Conservation (phyloP, 768 basidiomycete species). For the Hericium alpestre region DNA sequence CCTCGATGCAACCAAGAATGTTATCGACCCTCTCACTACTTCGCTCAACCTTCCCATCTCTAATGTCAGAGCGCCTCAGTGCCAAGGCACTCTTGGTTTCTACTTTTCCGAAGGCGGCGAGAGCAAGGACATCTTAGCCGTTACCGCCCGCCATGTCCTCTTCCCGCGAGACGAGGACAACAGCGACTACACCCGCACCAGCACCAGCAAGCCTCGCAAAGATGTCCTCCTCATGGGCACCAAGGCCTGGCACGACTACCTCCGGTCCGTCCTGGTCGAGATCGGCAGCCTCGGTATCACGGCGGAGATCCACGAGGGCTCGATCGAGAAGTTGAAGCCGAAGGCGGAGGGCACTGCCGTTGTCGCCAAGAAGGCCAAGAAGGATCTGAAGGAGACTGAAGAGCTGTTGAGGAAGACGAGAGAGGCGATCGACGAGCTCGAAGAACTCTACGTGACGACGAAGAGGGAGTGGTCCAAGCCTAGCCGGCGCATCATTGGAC, state of each 20-base stretch:
- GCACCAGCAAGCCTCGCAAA: neutral
- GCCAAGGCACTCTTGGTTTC: slow-evolving; percentile 24
- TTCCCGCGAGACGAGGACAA: slow-evolving; percentile 13
- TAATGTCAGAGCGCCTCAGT: neutral
- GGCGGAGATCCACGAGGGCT: neutral
- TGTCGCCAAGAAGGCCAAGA: neutral
- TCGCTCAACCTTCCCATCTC: too few relatives aligned
- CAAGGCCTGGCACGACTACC: neutral
- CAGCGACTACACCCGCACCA: slow-evolving; percentile 12
- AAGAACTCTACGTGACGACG: neutral
- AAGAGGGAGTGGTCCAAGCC: neutral
- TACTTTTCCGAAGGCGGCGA: slow-evolving; percentile 11
- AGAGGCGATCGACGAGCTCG: neutral
- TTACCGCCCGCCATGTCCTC: slow-evolving; percentile 20
- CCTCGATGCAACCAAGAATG: neutral
- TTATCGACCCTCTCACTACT: too few relatives aligned
- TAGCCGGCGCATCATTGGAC: neutral
- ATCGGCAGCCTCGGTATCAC: neutral
- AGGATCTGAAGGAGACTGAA: neutral
- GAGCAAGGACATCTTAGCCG: slow-evolving; percentile 16
- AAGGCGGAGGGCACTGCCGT: neutral
- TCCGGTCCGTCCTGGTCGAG: neutral
- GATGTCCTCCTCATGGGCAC: neutral
- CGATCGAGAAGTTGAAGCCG: neutral
- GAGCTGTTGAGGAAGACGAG: neutral